Evolutionary conservation across 2,329 filamentous ascomycete species (phyloP).

Genomic region (Calonectria ilicicola): DNA sequence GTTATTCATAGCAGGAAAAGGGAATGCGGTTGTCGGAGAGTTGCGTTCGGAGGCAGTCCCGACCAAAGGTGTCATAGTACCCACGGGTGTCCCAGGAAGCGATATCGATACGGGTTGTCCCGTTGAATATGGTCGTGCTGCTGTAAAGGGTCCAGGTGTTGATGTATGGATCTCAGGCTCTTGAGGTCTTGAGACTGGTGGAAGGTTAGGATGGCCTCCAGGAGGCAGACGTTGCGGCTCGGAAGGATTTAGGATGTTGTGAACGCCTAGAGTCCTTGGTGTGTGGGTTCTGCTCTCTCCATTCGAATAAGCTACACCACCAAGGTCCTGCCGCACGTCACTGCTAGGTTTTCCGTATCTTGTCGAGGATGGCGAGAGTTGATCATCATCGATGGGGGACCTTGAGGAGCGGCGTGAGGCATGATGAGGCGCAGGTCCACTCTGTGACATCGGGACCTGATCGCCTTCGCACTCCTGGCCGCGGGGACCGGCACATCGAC

Average conservation of each 20-base stretch:
- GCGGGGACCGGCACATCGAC: constrained; percentile 70
- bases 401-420: constrained; percentile 62
- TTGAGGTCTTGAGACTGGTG: constrained; percentile 28
- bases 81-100: constrained; percentile 49
- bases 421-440: constrained; percentile 67
- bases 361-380: constrained; percentile 39
- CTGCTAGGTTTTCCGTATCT: constrained; percentile 35
- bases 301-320: constrained; percentile 36
- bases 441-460: constrained; percentile 74
- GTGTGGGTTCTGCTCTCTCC: constrained; percentile 40
- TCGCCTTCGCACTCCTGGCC: constrained; percentile 66
- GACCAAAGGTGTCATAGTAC: constrained; percentile 41
- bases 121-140: constrained; percentile 39
- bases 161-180: constrained; percentile 35
- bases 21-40: constrained; percentile 46
- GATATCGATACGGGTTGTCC: constrained; percentile 47
- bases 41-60: constrained; percentile 47
- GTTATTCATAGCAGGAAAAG: constrained; percentile 46
- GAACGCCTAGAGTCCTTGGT: constrained; percentile 48
- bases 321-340: constrained; percentile 39
- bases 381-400: constrained; percentile 55
- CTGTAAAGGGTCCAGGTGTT: constrained; percentile 36
- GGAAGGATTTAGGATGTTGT: constrained; percentile 53
- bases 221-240: constrained; percentile 41
- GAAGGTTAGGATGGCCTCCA: constrained; percentile 27